Evolutionary conservation across 495 filamentous ascomycete species (phyloP), one percentile per base, ranked within the genome.

Genomic region (Penicillium nucicola): DNA sequence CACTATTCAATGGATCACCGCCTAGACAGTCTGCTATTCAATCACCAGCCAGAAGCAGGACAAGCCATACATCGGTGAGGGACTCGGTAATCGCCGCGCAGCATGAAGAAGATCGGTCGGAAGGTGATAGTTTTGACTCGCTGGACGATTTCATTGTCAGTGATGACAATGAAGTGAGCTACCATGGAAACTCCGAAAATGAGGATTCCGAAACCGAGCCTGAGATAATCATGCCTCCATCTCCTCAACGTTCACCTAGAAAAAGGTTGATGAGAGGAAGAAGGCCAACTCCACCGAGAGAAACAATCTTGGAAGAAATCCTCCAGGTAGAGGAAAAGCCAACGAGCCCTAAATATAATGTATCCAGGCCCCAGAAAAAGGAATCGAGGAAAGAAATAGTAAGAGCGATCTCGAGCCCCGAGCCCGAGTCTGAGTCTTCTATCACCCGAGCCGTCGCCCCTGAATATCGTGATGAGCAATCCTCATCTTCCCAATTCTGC

Each of bases 131-230:
- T 46, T 66, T 62, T 40, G 55, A 68, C 45, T 74, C 70, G 35
- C 53, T 75, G 23, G 70, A 72, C 28, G 71, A 70, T 37, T 77
- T 76, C 43, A 67, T 77, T 58, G 74, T 75, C 42, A 75, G 72
- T 40, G 74, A 77, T 51, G 66, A 75, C 53, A 70, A 75, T 5
- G 71, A 75, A 17, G 31, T 60, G 20, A 77, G 71, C 47, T 75
- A 57, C 37, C 56, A 71, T 52, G 68, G 70, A 36, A 63, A 60
- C 47, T 68, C 70, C 6, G 60, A 62, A 18, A 10, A 30, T 5
- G 46, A 48, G 25, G 33, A 18, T 22, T 57, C 59, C 47, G 67
- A 74, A 42, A 57, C 64, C 42, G 66, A 64, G 14, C 54, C 65
- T 9, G 62, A 69, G n/a, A 50, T 53, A 33, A 51, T 52, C 19